These are phyloP conservation scores for Pichia cabralensis DNA, from an alignment of 805 yeast genomes.

Conservation along the genomic window DNA sequence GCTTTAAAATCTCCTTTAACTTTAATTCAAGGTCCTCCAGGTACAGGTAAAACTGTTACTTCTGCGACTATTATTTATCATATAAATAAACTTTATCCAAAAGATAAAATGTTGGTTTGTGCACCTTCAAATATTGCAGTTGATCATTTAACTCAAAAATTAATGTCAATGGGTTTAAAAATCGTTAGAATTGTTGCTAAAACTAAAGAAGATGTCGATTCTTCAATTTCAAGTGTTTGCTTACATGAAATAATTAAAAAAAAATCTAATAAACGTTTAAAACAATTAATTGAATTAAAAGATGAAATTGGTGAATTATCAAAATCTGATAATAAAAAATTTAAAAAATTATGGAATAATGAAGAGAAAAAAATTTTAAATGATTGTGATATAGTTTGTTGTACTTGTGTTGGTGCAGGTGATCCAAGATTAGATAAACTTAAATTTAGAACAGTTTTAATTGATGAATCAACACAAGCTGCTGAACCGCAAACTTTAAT, in stretches of 20 bases:
- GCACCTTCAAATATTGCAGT: slow-evolving; percentile 96
- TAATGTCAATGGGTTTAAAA: slow-evolving; percentile 58
- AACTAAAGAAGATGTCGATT: slow-evolving; percentile 72
- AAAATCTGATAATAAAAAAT: slow-evolving; percentile 35
- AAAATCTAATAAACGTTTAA: slow-evolving; percentile 45
- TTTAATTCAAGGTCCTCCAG: slow-evolving; percentile 92
- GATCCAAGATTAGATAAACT: slow-evolving; percentile 49
- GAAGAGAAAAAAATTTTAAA: slow-evolving; percentile 44
- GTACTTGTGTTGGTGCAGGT: slow-evolving; percentile 91
- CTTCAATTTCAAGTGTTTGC: slow-evolving; percentile 46
- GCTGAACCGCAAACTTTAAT: slow-evolving; percentile 87
- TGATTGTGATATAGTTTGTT: slow-evolving; percentile 69
- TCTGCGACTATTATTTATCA: slow-evolving; percentile 84
- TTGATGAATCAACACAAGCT: slow-evolving; percentile 92
- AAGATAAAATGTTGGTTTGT: slow-evolving; percentile 68
- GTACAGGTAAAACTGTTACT: slow-evolving; percentile 92
- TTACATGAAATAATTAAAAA: slow-evolving; percentile 43
- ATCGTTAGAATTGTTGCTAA: slow-evolving; percentile 73
- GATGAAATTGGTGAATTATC: slow-evolving; percentile 64
- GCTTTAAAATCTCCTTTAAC: slow-evolving; percentile 67
- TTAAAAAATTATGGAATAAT: slow-evolving; percentile 32
- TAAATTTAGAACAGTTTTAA: slow-evolving; percentile 67
- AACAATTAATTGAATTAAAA: slow-evolving; percentile 46
- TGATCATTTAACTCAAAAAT: slow-evolving; percentile 74
- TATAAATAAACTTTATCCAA: slow-evolving; percentile 43